Percentiles rank a stretch among this genome's conserved stretches.
Evolutionary conservation across 202 grass and related monocot species (phyloP).

Genomic region (Eragrostis tef): DNA sequence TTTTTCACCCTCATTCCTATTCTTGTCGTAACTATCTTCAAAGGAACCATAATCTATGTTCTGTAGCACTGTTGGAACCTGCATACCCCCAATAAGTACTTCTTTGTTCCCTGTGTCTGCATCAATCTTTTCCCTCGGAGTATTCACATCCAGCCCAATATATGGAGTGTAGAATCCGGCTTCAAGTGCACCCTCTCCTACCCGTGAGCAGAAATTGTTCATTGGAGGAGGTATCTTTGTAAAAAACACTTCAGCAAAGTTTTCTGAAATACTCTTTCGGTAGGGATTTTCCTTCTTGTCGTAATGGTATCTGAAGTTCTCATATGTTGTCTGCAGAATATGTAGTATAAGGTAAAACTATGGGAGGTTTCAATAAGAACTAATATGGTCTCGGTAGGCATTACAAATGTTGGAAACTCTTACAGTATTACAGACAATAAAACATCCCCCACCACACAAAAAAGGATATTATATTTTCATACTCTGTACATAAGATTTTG

Average conservation of each 20-base stretch:
- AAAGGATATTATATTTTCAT: neutral
- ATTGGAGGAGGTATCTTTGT: constrained; percentile 63
- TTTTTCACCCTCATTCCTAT: neutral
- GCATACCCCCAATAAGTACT: constrained; percentile 40
- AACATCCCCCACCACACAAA: neutral
- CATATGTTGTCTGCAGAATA: constrained; percentile 67
- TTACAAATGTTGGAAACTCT: neutral
- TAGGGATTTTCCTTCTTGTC: constrained; percentile 71
- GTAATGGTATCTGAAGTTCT: constrained; percentile 71
- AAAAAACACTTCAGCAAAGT: constrained; percentile 62
- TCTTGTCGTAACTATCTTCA: constrained; percentile 46
- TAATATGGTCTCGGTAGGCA: neutral
- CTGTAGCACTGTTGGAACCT: constrained; percentile 58
- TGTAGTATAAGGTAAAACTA: constrained; percentile 16
- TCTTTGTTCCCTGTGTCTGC: constrained; percentile 38
- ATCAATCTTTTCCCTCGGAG: constrained; percentile 51
- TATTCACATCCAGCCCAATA: constrained; percentile 45
- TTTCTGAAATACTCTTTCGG: constrained; percentile 52
- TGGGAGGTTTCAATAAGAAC: neutral
- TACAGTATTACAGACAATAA: neutral
- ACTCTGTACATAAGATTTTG: neutral
- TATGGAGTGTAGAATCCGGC: constrained; percentile 55
- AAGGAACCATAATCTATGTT: constrained; percentile 62
- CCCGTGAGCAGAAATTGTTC: constrained; percentile 60
- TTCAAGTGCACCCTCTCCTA: constrained; percentile 55